Evolutionary conservation across 2,329 filamentous ascomycete species (phyloP), one percentile per base, ranked within the genome.

Genomic region (Helotiales sp.): DNA sequence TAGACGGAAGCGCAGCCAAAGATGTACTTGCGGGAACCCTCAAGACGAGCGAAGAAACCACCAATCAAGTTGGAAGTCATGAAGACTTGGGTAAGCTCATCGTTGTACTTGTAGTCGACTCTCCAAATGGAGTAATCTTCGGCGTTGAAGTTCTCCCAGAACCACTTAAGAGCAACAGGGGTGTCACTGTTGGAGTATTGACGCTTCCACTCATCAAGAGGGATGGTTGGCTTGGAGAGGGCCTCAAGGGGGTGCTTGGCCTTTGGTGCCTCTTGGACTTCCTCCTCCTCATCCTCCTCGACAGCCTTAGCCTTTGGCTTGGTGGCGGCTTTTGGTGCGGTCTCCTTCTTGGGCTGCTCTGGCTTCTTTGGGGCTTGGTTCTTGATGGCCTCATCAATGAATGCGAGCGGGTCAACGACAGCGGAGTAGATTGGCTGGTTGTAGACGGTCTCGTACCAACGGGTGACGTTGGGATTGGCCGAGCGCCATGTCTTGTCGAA

Each of bases 11-110:
- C 89, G 77, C 86, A 89, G 76, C 96, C 96, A 84, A 99, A 98
- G 80, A 99, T 83, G 88, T 93, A 97, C 91, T 99, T 99, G 86
- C 96, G 94, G 79, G 93, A 97, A 72, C 80, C 96, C 88, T 99
- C 96, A 69, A 99, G 93, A 87, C 96, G 96, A 81, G 89, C 88
- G 85, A 97, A 97, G 89, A 99, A 97, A 81, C 96, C 96, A 83
- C 92, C 94, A 80, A 99, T 95, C 82, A 98, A 86, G 89, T 99
- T 99, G 87, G 91, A 93, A 76, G 93, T 95, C 96, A 99, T 99
- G 92, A 99, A 99, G 79, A 91, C 92, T 82, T 96, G 85, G 79
- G 93, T 97, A 75, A 99, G 88, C 89, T 99, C 96, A 70, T 97
- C 90, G 83, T 97, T 97, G 88, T 99, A 99, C 90, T 97, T 97